These are phyloP conservation scores for Draba incana DNA, from an alignment of 345 rosid genomes.

Conservation along the genomic window DNA sequence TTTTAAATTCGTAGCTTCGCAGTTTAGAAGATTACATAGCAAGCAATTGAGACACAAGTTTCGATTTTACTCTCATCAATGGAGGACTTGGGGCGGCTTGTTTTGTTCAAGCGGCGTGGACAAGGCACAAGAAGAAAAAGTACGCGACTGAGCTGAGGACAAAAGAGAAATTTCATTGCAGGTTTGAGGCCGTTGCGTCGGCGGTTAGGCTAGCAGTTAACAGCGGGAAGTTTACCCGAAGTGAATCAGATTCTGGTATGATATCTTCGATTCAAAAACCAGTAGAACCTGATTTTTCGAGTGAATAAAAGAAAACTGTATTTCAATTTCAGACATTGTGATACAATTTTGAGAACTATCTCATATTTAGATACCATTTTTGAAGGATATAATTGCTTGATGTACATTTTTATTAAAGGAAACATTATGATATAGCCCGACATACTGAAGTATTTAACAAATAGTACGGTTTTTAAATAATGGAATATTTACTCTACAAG, in stretches of 20 bases:
- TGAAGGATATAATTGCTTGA: too few relatives aligned
- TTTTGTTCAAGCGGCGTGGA: slow-evolving; percentile 83
- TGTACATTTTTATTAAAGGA: too few relatives aligned
- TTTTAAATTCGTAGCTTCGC: slow-evolving; percentile 78
- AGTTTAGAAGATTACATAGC: slow-evolving; percentile 76
- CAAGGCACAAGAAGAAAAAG: slow-evolving; percentile 64
- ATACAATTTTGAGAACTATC: background rate
- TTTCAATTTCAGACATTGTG: background rate
- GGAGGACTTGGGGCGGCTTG: slow-evolving; percentile 95
- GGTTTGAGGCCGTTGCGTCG: slow-evolving; percentile 17
- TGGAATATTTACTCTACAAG: too few relatives aligned
- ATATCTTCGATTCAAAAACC: slow-evolving; percentile 68
- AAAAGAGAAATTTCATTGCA: slow-evolving; percentile 33
- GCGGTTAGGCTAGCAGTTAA: slow-evolving; percentile 46
- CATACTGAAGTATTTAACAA: too few relatives aligned
- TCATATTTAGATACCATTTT: too few relatives aligned
- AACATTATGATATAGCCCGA: too few relatives aligned
- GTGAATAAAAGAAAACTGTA: slow-evolving; percentile 37
- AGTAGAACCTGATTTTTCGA: slow-evolving; percentile 76
- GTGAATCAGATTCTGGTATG: slow-evolving; percentile 50
- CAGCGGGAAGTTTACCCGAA: slow-evolving; percentile 44
- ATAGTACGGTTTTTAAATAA: too few relatives aligned
- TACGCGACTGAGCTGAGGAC: slow-evolving; percentile 56
- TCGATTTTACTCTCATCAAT: slow-evolving; percentile 85
- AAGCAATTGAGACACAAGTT: slow-evolving; percentile 84